Base-by-base conservation (phyloP, 305 asterid species). In the Nicotiana rustica region DNA sequence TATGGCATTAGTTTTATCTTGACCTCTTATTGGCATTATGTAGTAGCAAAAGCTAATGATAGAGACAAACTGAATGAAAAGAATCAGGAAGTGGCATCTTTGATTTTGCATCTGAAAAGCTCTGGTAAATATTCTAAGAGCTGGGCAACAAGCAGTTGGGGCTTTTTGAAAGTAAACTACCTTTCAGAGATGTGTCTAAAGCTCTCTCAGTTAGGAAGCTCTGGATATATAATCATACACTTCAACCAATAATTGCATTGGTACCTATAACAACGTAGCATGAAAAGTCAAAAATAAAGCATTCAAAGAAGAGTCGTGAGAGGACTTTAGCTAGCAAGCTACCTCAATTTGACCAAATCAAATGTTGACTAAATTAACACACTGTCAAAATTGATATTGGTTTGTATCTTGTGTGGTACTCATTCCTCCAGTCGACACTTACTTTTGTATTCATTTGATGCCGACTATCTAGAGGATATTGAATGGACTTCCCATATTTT, bases 71-170 rank as follows among this genome's bases (percentile, higher is more conserved):
- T 47, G 60, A 29, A 80, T 35, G 60, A 80, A 80, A 29, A 65
- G 13, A 15, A 64, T 25, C 5, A 80, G n/a, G 35, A 15, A 71
- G 7, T 3, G 1, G 21, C 36, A 47, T 49, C 52, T 80, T 80
- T 49, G 73, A 49, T 17, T 80, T 5, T 80, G 60, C 83, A 80
- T 80, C 25, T 79, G 41, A 49, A 73, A 19, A 73, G 14, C 41
- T 73, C 13, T 3, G 18, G 41, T 25, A 19, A 38, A 7, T 68
- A 68, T 25, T 68, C 56, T n/a, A 13, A 1, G 7, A 36, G 31
- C n/a, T 67, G 55, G 29, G 55, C 56, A n/a, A 35, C 31, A n/a
- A 41, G 59, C 35, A 69, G 57, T 66, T 31, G 19, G 33, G 18
- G 41, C 41, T 14, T 15, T 67, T 19, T 33, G 19, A 12, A 31